These are phyloP conservation scores for Scheffersomyces segobiensis DNA, from an alignment of 1,139 yeast genomes.

Conservation along the genomic window DNA sequence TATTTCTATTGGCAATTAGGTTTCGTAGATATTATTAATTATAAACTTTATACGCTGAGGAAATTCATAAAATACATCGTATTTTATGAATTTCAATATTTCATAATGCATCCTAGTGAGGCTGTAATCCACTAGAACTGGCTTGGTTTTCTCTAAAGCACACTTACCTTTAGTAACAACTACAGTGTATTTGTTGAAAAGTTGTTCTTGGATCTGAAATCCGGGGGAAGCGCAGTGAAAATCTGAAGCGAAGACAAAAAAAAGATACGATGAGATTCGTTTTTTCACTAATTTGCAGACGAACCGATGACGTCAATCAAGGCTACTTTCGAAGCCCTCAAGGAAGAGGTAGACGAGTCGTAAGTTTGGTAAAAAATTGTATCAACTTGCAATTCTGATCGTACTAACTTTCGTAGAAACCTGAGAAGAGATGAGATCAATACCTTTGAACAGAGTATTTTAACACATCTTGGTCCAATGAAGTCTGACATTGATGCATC, in stretches of 20 bases:
- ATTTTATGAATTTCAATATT: not conserved
- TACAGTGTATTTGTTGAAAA: too few relatives aligned
- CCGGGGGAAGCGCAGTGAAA: not conserved
- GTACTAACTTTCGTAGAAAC: not conserved
- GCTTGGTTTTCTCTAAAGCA: not conserved
- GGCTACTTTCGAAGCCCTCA: not conserved
- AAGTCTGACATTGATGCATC: not conserved
- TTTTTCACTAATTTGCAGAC: not conserved
- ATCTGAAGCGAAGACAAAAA: not conserved
- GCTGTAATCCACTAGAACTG: not conserved
- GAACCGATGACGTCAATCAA: not conserved
- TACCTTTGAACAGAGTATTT: not conserved
- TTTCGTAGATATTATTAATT: too few relatives aligned
- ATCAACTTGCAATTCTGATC: not conserved
- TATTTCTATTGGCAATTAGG: not conserved
- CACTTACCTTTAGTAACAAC: not conserved
- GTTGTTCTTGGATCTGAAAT: not conserved
- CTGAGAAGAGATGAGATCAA: not conserved
- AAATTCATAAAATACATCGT: too few relatives aligned
- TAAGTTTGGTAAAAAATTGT: not conserved
- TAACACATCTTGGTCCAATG: not conserved
- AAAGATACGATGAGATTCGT: not conserved
- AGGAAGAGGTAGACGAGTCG: not conserved
- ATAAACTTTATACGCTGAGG: too few relatives aligned
- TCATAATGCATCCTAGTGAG: not conserved